Percentiles rank a stretch among this genome's conserved stretches.
phyloP scores from a whole-genome alignment of 2,329 filamentous ascomycete species.

The Aspergillus aculeatus region DNA sequence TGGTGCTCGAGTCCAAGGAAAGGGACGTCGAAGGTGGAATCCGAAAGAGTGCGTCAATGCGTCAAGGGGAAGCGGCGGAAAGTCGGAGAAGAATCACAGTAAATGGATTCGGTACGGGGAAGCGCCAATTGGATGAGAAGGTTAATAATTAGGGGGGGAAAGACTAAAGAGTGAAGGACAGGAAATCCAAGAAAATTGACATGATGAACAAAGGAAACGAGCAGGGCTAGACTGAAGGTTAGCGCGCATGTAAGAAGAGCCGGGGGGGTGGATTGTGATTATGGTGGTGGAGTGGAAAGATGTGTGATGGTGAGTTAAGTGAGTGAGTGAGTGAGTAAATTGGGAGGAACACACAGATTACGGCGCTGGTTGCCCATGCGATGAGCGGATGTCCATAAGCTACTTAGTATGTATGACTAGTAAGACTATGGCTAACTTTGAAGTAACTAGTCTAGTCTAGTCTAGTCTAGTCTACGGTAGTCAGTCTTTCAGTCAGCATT shows the following conservation, averaged over 20 bases:
- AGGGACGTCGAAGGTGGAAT: slow-evolving; percentile 8
- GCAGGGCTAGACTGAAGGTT: slow-evolving; percentile 10
- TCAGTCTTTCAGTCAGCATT: too few species aligned
- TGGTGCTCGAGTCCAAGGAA: background rate
- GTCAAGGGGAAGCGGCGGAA: slow-evolving; percentile 16
- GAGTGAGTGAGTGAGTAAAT: background rate
- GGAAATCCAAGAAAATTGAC: background rate
- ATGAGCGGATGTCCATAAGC: background rate
- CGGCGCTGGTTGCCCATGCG: slow-evolving; percentile 10
- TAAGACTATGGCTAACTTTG: too few species aligned
- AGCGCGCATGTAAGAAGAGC: slow-evolving; percentile 11
- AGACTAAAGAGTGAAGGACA: slow-evolving; percentile 12
- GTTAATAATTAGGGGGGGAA: slow-evolving; percentile 1
- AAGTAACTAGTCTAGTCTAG: too few species aligned
- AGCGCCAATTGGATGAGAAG: slow-evolving; percentile 8
- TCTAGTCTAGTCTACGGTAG: too few species aligned
- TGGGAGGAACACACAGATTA: background rate
- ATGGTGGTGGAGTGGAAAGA: background rate
- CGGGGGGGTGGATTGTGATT: background rate
- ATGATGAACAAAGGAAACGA: slow-evolving; percentile 7
- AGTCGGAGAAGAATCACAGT: slow-evolving; percentile 9
- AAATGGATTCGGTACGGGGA: slow-evolving; percentile 6
- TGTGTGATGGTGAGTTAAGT: background rate
- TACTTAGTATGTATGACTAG: too few species aligned
- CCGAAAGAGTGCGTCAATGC: slow-evolving; percentile 6